These are phyloP conservation scores for Pleurotus tuoliensis DNA, from an alignment of 768 basidiomycete genomes.

Conservation along the genomic window DNA sequence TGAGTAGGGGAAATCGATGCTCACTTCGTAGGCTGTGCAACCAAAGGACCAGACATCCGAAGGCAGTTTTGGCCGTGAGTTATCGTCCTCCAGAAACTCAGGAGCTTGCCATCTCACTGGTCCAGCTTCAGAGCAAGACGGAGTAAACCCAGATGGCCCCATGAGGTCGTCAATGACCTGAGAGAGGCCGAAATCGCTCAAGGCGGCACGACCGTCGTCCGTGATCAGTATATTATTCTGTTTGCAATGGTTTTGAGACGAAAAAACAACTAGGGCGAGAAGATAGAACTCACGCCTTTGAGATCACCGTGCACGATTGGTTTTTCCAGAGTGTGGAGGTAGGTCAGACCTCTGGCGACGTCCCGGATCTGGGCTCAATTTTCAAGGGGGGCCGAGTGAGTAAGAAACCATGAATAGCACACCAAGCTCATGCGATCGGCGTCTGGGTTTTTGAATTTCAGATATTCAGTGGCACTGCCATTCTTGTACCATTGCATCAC, in stretches of 20 bases:
- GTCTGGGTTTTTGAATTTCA: constrained; percentile 12
- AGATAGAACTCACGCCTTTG: constrained; percentile 30
- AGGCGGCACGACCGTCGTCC: constrained; percentile 21
- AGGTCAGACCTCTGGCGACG: constrained; percentile 31
- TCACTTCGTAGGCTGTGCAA: constrained; percentile 27
- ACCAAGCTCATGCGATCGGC: constrained; percentile 17
- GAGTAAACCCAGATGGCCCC: constrained; percentile 18
- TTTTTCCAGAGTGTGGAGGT: constrained; percentile 32
- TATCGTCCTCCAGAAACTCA: constrained; percentile 19
- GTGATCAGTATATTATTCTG: constrained; percentile 37
- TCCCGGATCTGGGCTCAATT: constrained; percentile 28
- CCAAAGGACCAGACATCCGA: constrained; percentile 29
- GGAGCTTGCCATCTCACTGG: constrained; percentile 28
- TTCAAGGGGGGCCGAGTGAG: neutral
- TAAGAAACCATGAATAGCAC: neutral
- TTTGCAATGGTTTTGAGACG: neutral
- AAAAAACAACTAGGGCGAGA: neutral
- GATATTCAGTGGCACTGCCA: constrained; percentile 20
- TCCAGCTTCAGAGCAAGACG: constrained; percentile 17
- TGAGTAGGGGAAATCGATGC: neutral
- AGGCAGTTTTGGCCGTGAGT: constrained; percentile 11
- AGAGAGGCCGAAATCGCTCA: constrained; percentile 31
- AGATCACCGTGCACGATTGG: constrained; percentile 41
- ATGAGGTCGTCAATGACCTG: constrained; percentile 23
- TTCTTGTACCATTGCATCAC: constrained; percentile 38